A percentile compares a stretch with the other conserved stretches of the same genome.
These are phyloP conservation scores for Angophora floribunda DNA, from an alignment of 345 rosid genomes.

Conservation along the genomic window DNA sequence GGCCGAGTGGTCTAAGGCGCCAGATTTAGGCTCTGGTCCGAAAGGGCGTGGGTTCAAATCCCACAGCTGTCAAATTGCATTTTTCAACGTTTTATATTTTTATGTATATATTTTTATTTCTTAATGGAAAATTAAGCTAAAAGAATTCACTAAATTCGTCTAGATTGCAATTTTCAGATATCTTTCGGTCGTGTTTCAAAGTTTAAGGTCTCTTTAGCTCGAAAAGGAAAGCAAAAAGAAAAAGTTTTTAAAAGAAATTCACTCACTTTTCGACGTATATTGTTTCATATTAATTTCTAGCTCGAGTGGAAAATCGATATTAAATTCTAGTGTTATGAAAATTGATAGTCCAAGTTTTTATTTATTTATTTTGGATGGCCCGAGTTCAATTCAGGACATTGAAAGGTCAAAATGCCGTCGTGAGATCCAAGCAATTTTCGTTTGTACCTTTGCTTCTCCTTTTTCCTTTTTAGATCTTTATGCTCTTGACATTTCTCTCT, in stretches of 20 bases:
- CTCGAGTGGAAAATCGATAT: fast-evolving
- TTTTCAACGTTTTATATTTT: too few relatives aligned
- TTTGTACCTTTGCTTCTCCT: background rate
- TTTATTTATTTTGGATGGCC: background rate
- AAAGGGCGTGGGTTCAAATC: slow-evolving; percentile 99
- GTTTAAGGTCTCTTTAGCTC: background rate
- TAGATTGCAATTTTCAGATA: background rate
- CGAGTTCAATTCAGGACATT: background rate
- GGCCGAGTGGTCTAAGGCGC: slow-evolving; percentile 99
- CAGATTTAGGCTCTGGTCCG: slow-evolving; percentile 99
- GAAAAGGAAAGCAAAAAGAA: background rate
- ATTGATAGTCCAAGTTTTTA: fast-evolving
- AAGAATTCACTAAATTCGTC: background rate
- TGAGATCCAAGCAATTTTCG: background rate
- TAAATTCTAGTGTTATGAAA: fast-evolving
- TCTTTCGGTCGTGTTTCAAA: background rate
- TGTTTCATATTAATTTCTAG: background rate
- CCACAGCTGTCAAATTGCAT: slow-evolving; percentile 67
- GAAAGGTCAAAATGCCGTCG: background rate
- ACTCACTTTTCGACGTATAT: background rate
- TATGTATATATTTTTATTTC: background rate
- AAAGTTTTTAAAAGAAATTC: background rate
- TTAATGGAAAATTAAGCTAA: background rate
- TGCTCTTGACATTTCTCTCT: background rate
- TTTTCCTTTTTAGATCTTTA: background rate